phyloP scores from a whole-genome alignment of 306 rosid genomes.

The Fragaria vesca region DNA sequence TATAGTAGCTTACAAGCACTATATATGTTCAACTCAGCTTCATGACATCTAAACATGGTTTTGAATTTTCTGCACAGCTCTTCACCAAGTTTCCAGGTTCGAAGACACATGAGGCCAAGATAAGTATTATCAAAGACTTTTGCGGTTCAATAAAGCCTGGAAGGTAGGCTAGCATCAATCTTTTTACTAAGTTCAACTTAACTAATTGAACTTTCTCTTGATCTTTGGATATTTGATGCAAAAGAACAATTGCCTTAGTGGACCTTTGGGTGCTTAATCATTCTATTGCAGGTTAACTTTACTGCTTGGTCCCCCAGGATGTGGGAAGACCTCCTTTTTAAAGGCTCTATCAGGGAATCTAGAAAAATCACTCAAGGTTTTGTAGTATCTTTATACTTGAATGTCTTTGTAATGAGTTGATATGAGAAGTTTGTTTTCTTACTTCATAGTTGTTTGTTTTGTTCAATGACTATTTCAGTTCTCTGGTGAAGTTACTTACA shows the following conservation, averaged over 20 bases:
- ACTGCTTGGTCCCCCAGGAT: constrained; percentile 53
- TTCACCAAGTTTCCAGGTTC: constrained; percentile 19
- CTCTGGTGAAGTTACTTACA: constrained; percentile 53
- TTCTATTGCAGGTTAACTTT: constrained; percentile 40
- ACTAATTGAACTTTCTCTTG: neutral
- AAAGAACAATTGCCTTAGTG: neutral
- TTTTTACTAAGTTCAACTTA: neutral
- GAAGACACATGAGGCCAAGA: constrained; percentile 29
- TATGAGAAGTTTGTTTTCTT: neutral
- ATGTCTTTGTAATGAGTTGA: neutral
- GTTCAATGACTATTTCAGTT: constrained; percentile 27
- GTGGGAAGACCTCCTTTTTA: constrained; percentile 47
- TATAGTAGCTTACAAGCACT: neutral
- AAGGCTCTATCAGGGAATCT: constrained; percentile 43
- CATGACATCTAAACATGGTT: neutral
- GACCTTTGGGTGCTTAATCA: neutral
- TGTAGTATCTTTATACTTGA: neutral
- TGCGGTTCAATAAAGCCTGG: constrained; percentile 47
- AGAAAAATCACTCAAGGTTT: constrained; percentile 42
- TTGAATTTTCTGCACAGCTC: constrained; percentile 19
- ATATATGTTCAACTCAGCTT: neutral
- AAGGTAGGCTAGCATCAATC: constrained; percentile 31
- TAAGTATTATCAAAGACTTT: constrained; percentile 31
- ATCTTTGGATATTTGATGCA: neutral
- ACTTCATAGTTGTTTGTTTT: neutral